A percentile compares a stretch with the other conserved stretches of the same genome.
Evolutionary conservation across 129 eudicot species (phyloP).

Genomic region (Apium graveolens): DNA sequence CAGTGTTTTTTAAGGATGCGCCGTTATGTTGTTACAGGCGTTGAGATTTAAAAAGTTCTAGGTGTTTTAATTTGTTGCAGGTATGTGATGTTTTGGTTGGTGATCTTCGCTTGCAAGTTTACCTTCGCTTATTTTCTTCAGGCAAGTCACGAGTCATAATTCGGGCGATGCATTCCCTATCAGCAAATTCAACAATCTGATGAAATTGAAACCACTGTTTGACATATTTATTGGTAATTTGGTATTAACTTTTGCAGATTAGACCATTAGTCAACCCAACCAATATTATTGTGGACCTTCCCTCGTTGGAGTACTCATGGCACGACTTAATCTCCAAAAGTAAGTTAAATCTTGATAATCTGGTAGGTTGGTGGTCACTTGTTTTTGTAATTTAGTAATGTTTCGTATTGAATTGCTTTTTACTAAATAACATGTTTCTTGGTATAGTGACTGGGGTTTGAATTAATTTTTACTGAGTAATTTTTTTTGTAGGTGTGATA

Average conservation of each 20-base stretch:
- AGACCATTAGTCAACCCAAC: slow-evolving; percentile 83
- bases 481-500: neutral
- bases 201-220: neutral
- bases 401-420: neutral
- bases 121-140: slow-evolving; percentile 91
- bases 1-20: neutral
- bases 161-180: slow-evolving; percentile 8
- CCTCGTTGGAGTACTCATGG: slow-evolving; percentile 3
- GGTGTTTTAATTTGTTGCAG: slow-evolving; percentile 37
- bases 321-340: slow-evolving; percentile 1
- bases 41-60: neutral
- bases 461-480: neutral
- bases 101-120: slow-evolving; percentile 85
- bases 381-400: neutral
- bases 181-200: neutral
- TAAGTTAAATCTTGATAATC: neutral
- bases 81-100: slow-evolving; percentile 86
- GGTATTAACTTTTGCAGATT: slow-evolving; percentile 43
- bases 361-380: neutral
- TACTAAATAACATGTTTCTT: neutral
- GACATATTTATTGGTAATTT: slow-evolving; percentile 13
- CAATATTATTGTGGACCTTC: slow-evolving; percentile 28
- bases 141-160: slow-evolving; percentile 42
- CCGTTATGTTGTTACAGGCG: neutral
- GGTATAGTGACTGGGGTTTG: neutral